These are phyloP conservation scores for Ilyonectria mors-panacis DNA, from an alignment of 2,329 filamentous ascomycete species.

Conservation along the genomic window DNA sequence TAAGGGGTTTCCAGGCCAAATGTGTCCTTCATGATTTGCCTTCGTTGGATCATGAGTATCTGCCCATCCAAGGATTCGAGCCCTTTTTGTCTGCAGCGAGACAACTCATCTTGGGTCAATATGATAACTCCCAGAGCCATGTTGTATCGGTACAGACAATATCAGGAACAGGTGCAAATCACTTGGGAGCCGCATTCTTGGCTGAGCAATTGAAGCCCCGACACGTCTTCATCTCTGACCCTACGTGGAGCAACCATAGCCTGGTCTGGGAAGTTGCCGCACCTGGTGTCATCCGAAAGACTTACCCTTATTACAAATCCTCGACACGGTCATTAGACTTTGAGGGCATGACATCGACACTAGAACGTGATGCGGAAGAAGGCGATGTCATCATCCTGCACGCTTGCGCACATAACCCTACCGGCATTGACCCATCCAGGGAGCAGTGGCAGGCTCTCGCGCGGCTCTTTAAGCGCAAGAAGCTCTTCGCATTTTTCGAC, in stretches of 20 bases:
- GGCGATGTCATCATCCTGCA: constrained; percentile 56
- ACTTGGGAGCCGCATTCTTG: constrained; percentile 49
- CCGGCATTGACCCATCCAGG: constrained; percentile 52
- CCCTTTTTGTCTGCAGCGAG: constrained; percentile 67
- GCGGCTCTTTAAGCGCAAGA: constrained; percentile 47
- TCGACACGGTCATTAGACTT: constrained; percentile 48
- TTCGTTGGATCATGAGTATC: constrained; percentile 80
- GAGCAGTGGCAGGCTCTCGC: constrained; percentile 54
- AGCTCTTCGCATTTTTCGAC: constrained; percentile 55
- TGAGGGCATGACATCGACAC: constrained; percentile 44
- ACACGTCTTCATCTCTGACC: constrained; percentile 49
- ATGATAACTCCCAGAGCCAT: background rate
- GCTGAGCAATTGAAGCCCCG: constrained; percentile 37
- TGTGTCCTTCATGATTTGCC: constrained; percentile 76
- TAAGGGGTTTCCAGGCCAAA: constrained; percentile 75
- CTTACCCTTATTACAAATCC: constrained; percentile 53
- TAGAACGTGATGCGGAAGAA: constrained; percentile 43
- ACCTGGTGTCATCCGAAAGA: constrained; percentile 34
- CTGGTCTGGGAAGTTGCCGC: constrained; percentile 49
- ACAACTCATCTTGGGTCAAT: constrained; percentile 43
- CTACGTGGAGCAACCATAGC: constrained; percentile 65
- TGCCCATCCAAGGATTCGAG: constrained; percentile 86
- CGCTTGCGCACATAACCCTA: constrained; percentile 58
- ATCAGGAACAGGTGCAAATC: constrained; percentile 55
- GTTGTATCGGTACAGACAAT: constrained; percentile 53